Base-by-base conservation (phyloP, 306 rosid genomes). In the Cucurbita maxima region DNA sequence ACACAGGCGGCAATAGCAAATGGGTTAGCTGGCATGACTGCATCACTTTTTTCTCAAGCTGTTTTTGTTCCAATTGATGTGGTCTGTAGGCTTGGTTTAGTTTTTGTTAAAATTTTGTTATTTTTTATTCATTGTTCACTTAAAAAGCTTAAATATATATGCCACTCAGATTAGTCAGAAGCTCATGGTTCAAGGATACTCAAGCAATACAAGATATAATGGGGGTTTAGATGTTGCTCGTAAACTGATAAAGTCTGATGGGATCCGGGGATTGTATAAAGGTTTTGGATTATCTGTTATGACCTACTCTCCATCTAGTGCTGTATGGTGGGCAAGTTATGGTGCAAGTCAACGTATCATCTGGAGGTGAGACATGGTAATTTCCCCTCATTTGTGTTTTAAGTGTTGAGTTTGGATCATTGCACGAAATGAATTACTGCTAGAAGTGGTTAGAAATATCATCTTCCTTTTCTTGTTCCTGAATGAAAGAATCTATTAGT, bases 311-410 rank as follows among this genome's bases (percentile, higher is more conserved):
- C 96, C 98, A 66, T 90, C 98, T 50, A 92, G 91, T 66, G 98
- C 92, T 79, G 96, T 92, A 54, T 92, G 98, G 98, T 92, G 98
- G 98, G 92, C 96, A 76, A 89, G 92, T 78, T 92, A 92, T 69
- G 96, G 96, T 79, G 87, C 96, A 75, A 92, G 96, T 82, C 92
- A 92, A 82, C 96, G 92, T 72, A 67, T 77, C 73, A 80, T 92
- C 80, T 88, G 98, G 98, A 92, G 98, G 98, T 92, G 86, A 88
- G 96, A 80, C 79, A 75, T 88, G 83, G 77, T 79, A 37, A 78
- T 75, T 45, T 77, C 20, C 74, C 56, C 71, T 25, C 11, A 81
- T 36, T 60, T 71, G 55, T 47, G 34, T 64, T 30, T 30, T 54
- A 20, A 64, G 11, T 53, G 1, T 44, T 61, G 76, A 72, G 52